Conservation (phyloP, 2,329 filamentous ascomycete genomes). For the Talaromyces marneffei region DNA sequence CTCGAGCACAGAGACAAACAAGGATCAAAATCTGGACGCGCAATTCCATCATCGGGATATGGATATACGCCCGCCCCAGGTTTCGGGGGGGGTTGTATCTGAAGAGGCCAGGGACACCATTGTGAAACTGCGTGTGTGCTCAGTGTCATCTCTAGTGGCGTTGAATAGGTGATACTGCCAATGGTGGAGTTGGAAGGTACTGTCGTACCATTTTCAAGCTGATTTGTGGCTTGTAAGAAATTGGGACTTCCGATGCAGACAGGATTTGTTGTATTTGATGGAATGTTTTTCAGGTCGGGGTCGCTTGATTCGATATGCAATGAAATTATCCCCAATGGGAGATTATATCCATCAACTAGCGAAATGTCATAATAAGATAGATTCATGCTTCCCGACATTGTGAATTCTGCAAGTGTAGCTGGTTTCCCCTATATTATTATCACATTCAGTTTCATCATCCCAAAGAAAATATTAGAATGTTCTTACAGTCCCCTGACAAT, state of each 20-base stretch:
- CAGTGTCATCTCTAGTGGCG: slow-evolving; percentile 59
- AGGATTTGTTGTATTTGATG: slow-evolving; percentile 69
- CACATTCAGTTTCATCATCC: not conserved
- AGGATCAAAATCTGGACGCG: slow-evolving; percentile 67
- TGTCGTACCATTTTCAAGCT: slow-evolving; percentile 46
- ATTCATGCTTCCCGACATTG: slow-evolving; percentile 51
- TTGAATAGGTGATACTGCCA: slow-evolving; percentile 58
- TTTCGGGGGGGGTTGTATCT: slow-evolving; percentile 59
- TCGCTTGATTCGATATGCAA: slow-evolving; percentile 53
- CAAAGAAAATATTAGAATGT: not conserved
- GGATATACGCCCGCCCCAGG: slow-evolving; percentile 72
- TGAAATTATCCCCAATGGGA: slow-evolving; percentile 43
- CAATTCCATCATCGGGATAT: slow-evolving; percentile 69
- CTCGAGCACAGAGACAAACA: slow-evolving; percentile 72
- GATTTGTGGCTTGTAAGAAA: slow-evolving; percentile 44
- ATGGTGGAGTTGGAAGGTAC: slow-evolving; percentile 45
- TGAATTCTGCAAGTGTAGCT: slow-evolving; percentile 75
- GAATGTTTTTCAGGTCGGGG: slow-evolving; percentile 55
- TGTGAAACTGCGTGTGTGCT: slow-evolving; percentile 52
- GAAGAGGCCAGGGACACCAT: slow-evolving; percentile 80
- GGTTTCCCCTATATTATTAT: slow-evolving; percentile 63
- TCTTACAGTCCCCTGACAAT: slow-evolving; percentile 64
- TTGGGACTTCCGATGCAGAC: slow-evolving; percentile 69
- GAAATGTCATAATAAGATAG: slow-evolving; percentile 82
- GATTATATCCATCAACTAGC: slow-evolving; percentile 77